Evolutionary conservation across 2,329 filamentous ascomycete genomes (phyloP).

Genomic region (Sporothrix brasiliensis): DNA sequence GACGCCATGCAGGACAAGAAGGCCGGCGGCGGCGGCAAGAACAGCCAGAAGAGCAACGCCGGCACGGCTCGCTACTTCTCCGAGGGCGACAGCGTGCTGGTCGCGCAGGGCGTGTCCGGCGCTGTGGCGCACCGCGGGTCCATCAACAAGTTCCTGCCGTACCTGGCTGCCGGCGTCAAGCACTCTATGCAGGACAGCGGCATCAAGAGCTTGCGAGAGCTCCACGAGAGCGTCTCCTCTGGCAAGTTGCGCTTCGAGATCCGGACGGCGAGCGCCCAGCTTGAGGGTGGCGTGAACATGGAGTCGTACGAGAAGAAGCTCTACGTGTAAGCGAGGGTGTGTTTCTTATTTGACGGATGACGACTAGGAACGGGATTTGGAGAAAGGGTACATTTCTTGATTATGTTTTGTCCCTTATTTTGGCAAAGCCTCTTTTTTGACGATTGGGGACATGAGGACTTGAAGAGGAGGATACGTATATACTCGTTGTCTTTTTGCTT

Average conservation of each 20-base stretch:
- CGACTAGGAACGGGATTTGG: neutral
- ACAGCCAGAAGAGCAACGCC: slow-evolving; percentile 81
- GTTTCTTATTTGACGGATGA: neutral
- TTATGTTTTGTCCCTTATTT: neutral
- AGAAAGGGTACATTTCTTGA: slow-evolving; percentile 15
- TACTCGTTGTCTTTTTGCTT: slow-evolving; percentile 17
- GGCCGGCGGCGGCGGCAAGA: slow-evolving; percentile 72
- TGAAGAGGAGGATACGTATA: neutral
- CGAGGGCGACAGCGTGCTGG: slow-evolving; percentile 89
- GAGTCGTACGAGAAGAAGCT: slow-evolving; percentile 99
- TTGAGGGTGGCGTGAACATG: slow-evolving; percentile 97
- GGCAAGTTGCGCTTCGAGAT: slow-evolving; percentile 90
- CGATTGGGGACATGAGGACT: neutral
- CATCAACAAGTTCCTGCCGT: slow-evolving; percentile 92
- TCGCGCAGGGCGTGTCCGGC: slow-evolving; percentile 94
- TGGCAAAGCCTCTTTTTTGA: slow-evolving; percentile 4
- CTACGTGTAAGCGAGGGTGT: slow-evolving; percentile 66
- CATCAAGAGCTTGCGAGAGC: slow-evolving; percentile 73
- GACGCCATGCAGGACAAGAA: slow-evolving; percentile 99
- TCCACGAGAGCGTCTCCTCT: slow-evolving; percentile 73
- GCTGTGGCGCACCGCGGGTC: slow-evolving; percentile 79
- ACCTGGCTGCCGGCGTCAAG: slow-evolving; percentile 92
- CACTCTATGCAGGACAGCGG: slow-evolving; percentile 97
- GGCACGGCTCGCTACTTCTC: slow-evolving; percentile 98
- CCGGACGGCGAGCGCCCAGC: slow-evolving; percentile 88